A percentile compares a stretch with the other conserved stretches of the same genome.
Evolutionary conservation across 2,329 filamentous ascomycete species (phyloP).

Genomic region (Alternaria dauci): DNA sequence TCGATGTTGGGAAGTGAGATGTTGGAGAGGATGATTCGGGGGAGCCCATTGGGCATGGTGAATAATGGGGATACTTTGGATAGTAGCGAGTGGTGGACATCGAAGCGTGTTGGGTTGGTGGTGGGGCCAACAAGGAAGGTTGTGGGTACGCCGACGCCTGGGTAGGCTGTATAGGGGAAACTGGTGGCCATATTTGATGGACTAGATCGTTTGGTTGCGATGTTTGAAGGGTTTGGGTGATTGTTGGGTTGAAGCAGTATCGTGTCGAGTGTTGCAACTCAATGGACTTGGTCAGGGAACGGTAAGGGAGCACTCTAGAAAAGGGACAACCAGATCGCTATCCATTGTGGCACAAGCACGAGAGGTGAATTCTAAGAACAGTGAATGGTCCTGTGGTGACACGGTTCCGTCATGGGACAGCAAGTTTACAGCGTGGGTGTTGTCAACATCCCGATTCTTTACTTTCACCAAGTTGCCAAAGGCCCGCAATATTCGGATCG

Average conservation of each 20-base stretch:
- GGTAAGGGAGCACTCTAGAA: neutral
- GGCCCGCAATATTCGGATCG: fast-evolving
- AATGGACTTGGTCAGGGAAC: fast-evolving
- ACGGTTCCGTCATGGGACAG: neutral
- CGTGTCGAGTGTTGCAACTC: neutral
- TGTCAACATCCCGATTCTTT: no score
- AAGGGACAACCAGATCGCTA: neutral
- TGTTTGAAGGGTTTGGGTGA: no score
- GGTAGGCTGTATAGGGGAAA: neutral
- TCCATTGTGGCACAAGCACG: neutral
- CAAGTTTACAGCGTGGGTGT: fast-evolving
- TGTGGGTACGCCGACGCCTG: neutral
- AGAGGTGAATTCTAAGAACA: neutral
- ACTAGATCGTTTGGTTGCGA: neutral
- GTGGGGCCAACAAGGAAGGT: constrained; percentile 11
- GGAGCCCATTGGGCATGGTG: neutral
- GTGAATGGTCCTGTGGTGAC: neutral
- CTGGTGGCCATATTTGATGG: neutral
- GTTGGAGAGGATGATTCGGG: neutral
- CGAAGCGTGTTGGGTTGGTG: neutral
- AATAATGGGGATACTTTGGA: constrained; percentile 6
- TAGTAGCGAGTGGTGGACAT: constrained; percentile 14
- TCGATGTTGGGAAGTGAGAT: neutral
- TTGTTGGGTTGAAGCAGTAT: neutral
- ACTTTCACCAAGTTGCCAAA: neutral